These are phyloP conservation scores for Beta macrorhiza DNA, from an alignment of 179 eudicot genomes.

Conservation along the genomic window DNA sequence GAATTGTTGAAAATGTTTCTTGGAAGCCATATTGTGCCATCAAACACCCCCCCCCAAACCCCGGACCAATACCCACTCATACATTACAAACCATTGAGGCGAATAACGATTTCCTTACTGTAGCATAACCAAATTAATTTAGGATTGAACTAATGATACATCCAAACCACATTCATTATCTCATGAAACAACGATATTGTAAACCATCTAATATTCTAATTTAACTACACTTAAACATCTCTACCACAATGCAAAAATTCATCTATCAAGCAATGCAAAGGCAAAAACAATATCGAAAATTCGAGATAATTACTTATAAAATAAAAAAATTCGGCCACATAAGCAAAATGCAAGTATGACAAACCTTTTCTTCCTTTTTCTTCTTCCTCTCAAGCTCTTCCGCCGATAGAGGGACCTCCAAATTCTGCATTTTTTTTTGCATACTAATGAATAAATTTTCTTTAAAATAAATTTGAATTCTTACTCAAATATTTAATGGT, in stretches of 20 bases:
- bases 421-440: no score
- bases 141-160: no score
- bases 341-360: neutral
- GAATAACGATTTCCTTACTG: no score
- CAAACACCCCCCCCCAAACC: no score
- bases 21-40: no score
- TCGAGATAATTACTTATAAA: no score
- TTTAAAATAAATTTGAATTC: no score
- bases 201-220: neutral
- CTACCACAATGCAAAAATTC: neutral
- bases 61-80: neutral
- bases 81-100: neutral
- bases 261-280: neutral
- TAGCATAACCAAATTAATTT: no score
- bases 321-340: neutral
- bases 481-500: no score
- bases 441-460: no score
- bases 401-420: constrained; percentile 19
- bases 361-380: constrained; percentile 89
- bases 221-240: neutral
- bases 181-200: neutral
- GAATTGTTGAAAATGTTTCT: no score
- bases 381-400: constrained; percentile 80
- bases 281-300: neutral
- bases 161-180: no score